Evolutionary conservation across 768 basidiomycete genomes (phyloP), one percentile per base, ranked within the genome.

Genomic region (Agaricus blazei): DNA sequence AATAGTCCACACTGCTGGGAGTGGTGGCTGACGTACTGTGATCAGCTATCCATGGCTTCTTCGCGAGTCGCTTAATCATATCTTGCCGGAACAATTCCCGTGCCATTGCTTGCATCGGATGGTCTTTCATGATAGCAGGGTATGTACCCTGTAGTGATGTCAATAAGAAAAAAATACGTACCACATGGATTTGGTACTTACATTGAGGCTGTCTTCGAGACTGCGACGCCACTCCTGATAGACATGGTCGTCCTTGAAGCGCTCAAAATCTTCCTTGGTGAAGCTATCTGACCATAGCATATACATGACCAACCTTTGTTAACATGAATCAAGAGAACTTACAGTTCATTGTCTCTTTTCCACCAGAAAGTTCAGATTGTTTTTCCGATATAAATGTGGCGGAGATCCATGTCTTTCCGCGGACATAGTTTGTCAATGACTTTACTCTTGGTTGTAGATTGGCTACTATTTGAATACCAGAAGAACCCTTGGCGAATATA

Each of bases 21-120:
- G 26, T 4, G 9, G 12, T 8, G 48, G 48, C 15, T 27, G 48
- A 50, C 74, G 47, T 52, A 83, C 82, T 57, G 46, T 81, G 69
- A 41, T 85, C 79, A 8, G 80, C 78, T 59, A 87, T 86, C 74
- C 77, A 77, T 1, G 83, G 82, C 61, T 79, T 84, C 63, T 78
- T 78, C 11, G 70, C 73, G 14, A 87, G 67, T 55, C 76, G 77
- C 56, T 74, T 63, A 47, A 69, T 47, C 81, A 86, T 85, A 38
- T 71, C 66, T 40, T 70, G 68, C 28, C 63, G 68, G 62, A 83
- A 78, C 2, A 65, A 67, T 12, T 58, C 64, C 9, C 65, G 69
- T 2, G 69, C 72, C 38, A 64, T 63, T 48, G 64, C 62, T 57
- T 78, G 74, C 49, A 76, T 61, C 9, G 68, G 65, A 14, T 65